phyloP scores from a whole-genome alignment of 345 rosid species.

The Durio zibethinus region DNA sequence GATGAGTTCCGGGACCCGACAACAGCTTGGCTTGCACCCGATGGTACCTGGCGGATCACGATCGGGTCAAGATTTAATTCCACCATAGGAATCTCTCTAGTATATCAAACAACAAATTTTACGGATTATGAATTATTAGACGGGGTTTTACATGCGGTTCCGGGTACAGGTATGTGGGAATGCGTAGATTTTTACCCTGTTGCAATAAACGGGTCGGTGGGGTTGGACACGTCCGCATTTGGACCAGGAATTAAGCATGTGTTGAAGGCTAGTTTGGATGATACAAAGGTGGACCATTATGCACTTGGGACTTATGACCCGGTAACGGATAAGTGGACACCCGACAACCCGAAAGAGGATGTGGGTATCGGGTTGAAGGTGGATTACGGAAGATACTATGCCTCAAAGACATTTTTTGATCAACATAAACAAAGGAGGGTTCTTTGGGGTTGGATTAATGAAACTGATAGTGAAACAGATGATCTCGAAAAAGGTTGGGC shows the following conservation, averaged over 20 bases:
- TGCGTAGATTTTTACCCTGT: conserved; percentile 93
- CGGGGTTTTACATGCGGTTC: conserved; percentile 58
- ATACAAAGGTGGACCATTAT: conserved; percentile 64
- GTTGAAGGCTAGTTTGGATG: conserved; percentile 85
- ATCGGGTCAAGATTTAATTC: conserved; percentile 60
- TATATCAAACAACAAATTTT: conserved; percentile 68
- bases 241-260: conserved; percentile 79
- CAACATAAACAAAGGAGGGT: conserved; percentile 61
- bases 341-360: conserved; percentile 68
- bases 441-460: conserved; percentile 94
- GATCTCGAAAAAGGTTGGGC: conserved; percentile 92
- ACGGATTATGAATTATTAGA: conserved; percentile 39
- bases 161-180: conserved; percentile 99
- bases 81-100: conserved; percentile 63
- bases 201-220: conserved; percentile 41
- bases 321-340: conserved; percentile 59
- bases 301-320: conserved; percentile 79
- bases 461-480: conserved; percentile 68
- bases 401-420: conserved; percentile 88
- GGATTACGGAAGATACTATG: conserved; percentile 86
- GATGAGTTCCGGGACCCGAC: conserved; percentile 87
- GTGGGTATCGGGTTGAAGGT: conserved; percentile 77
- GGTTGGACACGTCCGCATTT: conserved; percentile 60
- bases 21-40: conserved; percentile 67
- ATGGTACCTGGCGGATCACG: conserved; percentile 63